These are phyloP conservation scores for Ceratorhiza oryzae-sativae DNA, from an alignment of 1,284 basidiomycete species.

Conservation along the genomic window DNA sequence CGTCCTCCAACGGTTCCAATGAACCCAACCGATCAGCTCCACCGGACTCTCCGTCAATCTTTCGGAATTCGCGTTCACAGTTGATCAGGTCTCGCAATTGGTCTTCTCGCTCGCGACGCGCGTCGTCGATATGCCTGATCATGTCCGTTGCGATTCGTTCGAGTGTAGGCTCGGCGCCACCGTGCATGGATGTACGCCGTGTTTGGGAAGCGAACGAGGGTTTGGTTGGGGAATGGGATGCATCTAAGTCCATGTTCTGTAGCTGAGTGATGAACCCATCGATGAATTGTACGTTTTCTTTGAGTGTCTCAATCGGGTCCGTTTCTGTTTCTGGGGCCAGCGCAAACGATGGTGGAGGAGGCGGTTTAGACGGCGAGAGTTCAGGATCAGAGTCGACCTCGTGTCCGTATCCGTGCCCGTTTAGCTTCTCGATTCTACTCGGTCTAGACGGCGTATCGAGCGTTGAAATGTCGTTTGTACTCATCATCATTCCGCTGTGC, in stretches of 20 bases:
- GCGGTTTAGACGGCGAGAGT: constrained; percentile 12
- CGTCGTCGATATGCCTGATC: constrained; percentile 76
- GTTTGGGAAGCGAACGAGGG: constrained; percentile 8
- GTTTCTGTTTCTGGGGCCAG: neutral
- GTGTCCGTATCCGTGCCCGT: constrained; percentile 16
- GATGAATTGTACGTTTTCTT: constrained; percentile 74
- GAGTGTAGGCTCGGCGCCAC: constrained; percentile 58
- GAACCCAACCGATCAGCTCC: constrained; percentile 74
- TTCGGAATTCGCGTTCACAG: constrained; percentile 78
- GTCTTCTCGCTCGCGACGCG: constrained; percentile 73
- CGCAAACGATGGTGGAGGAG: constrained; percentile 11
- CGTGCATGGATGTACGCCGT: constrained; percentile 19
- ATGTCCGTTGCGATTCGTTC: constrained; percentile 77
- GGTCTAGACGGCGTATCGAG: constrained; percentile 34
- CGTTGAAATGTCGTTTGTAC: neutral
- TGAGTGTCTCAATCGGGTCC: constrained; percentile 52
- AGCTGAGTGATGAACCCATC: constrained; percentile 76
- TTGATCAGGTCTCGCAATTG: constrained; percentile 77
- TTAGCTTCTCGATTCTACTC: constrained; percentile 10
- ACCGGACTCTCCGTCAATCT: constrained; percentile 75
- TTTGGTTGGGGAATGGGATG: constrained; percentile 49
- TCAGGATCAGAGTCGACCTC: constrained; percentile 29
- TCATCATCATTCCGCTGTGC: constrained; percentile 15
- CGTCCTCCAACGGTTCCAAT: constrained; percentile 65
- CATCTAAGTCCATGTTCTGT: constrained; percentile 67